Evolutionary conservation across 2,329 filamentous ascomycete species (phyloP).

Genomic region (Penicillium sp.): DNA sequence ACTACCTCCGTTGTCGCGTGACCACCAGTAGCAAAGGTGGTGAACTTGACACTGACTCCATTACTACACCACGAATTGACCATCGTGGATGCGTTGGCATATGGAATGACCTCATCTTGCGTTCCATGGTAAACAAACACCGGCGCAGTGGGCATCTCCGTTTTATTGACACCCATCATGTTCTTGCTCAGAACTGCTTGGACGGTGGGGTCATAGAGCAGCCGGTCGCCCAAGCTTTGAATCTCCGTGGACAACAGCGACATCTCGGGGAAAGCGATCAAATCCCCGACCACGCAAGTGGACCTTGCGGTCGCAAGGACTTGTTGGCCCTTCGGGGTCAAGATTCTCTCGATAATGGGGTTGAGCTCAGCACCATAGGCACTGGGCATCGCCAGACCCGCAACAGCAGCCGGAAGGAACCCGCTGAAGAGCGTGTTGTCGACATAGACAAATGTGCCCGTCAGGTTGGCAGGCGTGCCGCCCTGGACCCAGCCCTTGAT

Average conservation of each 20-base stretch:
- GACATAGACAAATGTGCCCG: slow-evolving; percentile 26
- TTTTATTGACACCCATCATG: slow-evolving; percentile 21
- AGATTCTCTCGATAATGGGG: slow-evolving; percentile 23
- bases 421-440: slow-evolving; percentile 29
- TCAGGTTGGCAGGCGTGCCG: slow-evolving; percentile 32
- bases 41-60: slow-evolving; percentile 29
- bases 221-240: slow-evolving; percentile 22
- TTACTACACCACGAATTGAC: slow-evolving; percentile 27
- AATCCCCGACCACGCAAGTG: slow-evolving; percentile 22
- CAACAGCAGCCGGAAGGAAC: slow-evolving; percentile 28
- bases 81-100: slow-evolving; percentile 20
- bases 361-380: slow-evolving; percentile 28
- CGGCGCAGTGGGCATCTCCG: slow-evolving; percentile 28
- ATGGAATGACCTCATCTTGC: slow-evolving; percentile 31
- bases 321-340: slow-evolving; percentile 21
- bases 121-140: slow-evolving; percentile 32
- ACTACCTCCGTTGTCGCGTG: slow-evolving; percentile 30
- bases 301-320: slow-evolving; percentile 18
- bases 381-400: slow-evolving; percentile 25
- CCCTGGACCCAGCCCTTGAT: slow-evolving; percentile 40
- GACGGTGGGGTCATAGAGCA: slow-evolving; percentile 20
- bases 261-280: slow-evolving; percentile 20
- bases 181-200: slow-evolving; percentile 19
- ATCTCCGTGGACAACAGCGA: slow-evolving; percentile 27
- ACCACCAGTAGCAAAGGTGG: slow-evolving; percentile 26